Evolutionary conservation across 371 early-diverging fungal species (phyloP), one percentile per base, ranked within the genome.

Genomic region (Mucor sp.): DNA sequence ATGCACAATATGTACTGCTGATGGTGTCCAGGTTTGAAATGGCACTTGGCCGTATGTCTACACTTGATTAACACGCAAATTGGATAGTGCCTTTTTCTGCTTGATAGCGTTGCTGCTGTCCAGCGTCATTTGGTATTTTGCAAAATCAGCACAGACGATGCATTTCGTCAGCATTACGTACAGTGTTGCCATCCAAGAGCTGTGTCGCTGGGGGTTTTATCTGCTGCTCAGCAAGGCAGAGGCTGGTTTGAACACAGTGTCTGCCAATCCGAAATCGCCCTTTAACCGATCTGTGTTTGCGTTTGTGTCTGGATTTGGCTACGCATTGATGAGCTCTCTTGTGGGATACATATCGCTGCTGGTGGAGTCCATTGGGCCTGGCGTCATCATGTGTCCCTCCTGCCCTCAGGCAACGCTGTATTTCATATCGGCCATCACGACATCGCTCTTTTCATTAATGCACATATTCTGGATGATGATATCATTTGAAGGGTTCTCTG

Each of bases 381-480:
- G 91, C 19, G 85, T 89, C 0, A 68, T 91, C 14, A 84, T 85
- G 80, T 90, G 90, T 58, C 81, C 75, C 4, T 91, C 91, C 1
- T 91, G 91, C 70, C 89, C 89, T 19, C 59, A 72, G 25, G 69
- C 79, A 2, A 85, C 88, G 8, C 63, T 89, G 15, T 91, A 87
- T 67, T 89, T 91, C 64, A 75, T 91, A 25, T 85, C 87, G 14
- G 91, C 93, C 5, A 76, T 91, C 12, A 90, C 87, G 0, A 90
- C 91, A 0, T 83, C 84, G n/a, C 35, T 91, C 19, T 89, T 90
- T 62, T 90, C 90, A 25, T 73, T 91, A 21, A 79, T 90, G 58
- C 89, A 93, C 67, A 85, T 87, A 33, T 76, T 74, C 1, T 93
- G 92, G 92, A 91, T 88, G 85, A 83, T 91, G 77, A 71, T 91